Conservation (phyloP, 768 basidiomycete genomes). For the Galerina marginata region DNA sequence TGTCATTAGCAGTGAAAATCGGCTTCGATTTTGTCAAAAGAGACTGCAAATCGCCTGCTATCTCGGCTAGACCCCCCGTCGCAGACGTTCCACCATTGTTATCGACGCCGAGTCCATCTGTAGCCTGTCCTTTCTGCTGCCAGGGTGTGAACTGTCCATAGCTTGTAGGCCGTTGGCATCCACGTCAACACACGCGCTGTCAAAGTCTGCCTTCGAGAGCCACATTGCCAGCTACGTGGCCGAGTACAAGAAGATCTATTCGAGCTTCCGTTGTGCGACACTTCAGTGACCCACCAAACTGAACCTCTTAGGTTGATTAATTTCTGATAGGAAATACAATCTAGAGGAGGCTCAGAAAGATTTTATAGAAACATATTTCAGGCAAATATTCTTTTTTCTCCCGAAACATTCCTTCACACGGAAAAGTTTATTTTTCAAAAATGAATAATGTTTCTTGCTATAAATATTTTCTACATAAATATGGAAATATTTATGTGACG, state of each 20-base stretch:
- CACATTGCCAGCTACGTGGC: conserved; percentile 82
- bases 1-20: conserved; percentile 63
- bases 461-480: too few species aligned
- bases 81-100: conserved; percentile 65
- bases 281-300: too few species aligned
- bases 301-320: conserved; percentile 54
- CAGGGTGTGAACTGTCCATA: conserved; percentile 34
- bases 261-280: conserved; percentile 66
- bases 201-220: conserved; percentile 75
- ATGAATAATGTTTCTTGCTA: too few species aligned
- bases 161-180: conserved; percentile 50
- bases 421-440: too few species aligned
- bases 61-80: conserved; percentile 81
- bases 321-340: too few species aligned
- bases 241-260: conserved; percentile 71
- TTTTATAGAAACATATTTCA: too few species aligned
- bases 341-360: too few species aligned
- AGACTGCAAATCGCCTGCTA: conserved; percentile 72
- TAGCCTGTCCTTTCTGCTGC: conserved; percentile 33
- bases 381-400: too few species aligned
- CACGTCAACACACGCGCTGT: conserved; percentile 44
- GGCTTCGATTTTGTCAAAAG: conserved; percentile 70
- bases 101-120: conserved; percentile 45
- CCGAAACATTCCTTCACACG: too few species aligned
- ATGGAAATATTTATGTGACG: too few species aligned